phyloP scores from a whole-genome alignment of 2,329 filamentous ascomycete species.

The Tolypocladium cylindrosporum region DNA sequence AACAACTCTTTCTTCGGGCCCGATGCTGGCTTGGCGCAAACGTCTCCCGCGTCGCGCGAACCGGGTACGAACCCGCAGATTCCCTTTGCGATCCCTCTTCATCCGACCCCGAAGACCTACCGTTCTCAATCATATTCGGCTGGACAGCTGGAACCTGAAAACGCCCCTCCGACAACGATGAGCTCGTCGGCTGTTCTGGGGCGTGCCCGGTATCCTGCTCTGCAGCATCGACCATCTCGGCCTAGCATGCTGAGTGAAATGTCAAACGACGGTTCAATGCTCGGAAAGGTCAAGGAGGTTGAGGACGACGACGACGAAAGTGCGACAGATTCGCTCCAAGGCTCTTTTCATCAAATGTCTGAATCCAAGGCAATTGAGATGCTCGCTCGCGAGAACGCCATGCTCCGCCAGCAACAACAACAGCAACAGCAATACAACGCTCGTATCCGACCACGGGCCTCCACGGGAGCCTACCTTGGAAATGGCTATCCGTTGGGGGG shows the following conservation, averaged over 20 bases:
- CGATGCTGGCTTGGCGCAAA: conserved; percentile 35
- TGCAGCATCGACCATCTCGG: conserved; percentile 74
- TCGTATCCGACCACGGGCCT: conserved; percentile 47
- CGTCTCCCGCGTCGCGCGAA: conserved; percentile 41
- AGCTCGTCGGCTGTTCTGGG: conserved; percentile 38
- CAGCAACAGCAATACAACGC: conserved; percentile 38
- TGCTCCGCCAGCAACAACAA: conserved; percentile 32
- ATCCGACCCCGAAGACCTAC: conserved; percentile 86
- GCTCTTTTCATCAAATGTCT: conserved; percentile 41
- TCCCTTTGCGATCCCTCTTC: conserved; percentile 77
- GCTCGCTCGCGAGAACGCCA: conserved; percentile 51
- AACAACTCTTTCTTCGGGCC: conserved; percentile 38
- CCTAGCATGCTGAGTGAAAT: conserved; percentile 68
- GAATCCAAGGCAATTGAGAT: conserved; percentile 56
- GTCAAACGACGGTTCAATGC: conserved; percentile 50
- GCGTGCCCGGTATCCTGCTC: conserved; percentile 51
- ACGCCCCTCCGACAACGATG: conserved; percentile 27
- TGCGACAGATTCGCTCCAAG: conserved; percentile 36
- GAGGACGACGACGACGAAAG: conserved; percentile 57
- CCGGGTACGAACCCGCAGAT: conserved; percentile 54
- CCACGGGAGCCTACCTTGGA: conserved; percentile 44
- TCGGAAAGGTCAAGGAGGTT: conserved; percentile 61
- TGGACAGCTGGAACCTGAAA: conserved; percentile 72
- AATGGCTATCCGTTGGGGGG: conserved; percentile 51
- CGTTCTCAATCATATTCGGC: conserved; percentile 96